phyloP scores from a whole-genome alignment of 345 rosid genomes.

The Lepidium aucheri region DNA sequence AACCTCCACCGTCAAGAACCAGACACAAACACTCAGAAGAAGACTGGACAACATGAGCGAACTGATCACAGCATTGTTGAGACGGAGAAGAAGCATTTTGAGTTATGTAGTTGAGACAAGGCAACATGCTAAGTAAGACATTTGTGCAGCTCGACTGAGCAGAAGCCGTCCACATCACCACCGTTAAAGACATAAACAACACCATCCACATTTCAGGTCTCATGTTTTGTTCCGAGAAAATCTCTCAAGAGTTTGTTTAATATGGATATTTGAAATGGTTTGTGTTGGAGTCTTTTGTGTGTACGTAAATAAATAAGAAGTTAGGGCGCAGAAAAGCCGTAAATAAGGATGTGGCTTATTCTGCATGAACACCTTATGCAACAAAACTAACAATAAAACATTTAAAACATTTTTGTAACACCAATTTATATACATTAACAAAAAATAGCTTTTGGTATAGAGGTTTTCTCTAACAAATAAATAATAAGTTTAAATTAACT shows the following conservation, averaged over 20 bases:
- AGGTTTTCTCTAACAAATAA: no score
- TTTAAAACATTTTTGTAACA: no score
- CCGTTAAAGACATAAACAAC: conserved; percentile 16
- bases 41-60: conserved; percentile 50
- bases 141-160: conserved; percentile 60
- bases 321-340: conserved; percentile 3
- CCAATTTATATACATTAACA: no score
- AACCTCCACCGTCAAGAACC: conserved; percentile 49
- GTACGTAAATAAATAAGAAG: conserved; percentile 1
- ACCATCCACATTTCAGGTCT: conserved; percentile 22
- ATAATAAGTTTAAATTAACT: no score
- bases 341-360: conserved; percentile 4
- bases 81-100: conserved; percentile 63
- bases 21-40: conserved; percentile 72
- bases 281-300: conserved; percentile 19
- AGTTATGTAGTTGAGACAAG: conserved; percentile 63
- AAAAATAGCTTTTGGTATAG: no score
- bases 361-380: conserved; percentile 41
- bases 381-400: not conserved
- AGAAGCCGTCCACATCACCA: conserved; percentile 28
- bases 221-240: not conserved
- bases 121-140: conserved; percentile 50
- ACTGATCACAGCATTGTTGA: conserved; percentile 64
- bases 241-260: not conserved
- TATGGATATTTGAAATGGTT: not conserved